Percentiles rank a stretch among this genome's conserved stretches.
Conservation (phyloP, 2,329 filamentous ascomycete species). For the Penicillium sclerotigenum region DNA sequence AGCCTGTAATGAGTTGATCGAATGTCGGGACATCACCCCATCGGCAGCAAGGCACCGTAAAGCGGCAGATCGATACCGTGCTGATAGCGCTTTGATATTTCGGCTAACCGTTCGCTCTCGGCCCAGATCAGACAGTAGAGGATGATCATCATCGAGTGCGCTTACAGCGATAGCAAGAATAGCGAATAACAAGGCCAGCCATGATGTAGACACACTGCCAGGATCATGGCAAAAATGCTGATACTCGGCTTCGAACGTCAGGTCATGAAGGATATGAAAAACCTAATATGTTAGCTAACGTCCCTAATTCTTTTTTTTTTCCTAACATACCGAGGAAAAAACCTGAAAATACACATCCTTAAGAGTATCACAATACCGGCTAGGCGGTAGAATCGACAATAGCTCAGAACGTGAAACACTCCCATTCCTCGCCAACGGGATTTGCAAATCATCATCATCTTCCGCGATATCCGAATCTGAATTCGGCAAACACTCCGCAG, state of each 20-base stretch:
- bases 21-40: conserved; percentile 38
- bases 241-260: conserved; percentile 42
- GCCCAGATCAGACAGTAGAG: conserved; percentile 37
- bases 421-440: conserved; percentile 32
- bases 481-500: conserved; percentile 26
- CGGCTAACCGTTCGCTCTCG: conserved; percentile 36
- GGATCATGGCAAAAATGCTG: conserved; percentile 37
- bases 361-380: conserved; percentile 36
- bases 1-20: conserved; percentile 41
- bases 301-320: background rate
- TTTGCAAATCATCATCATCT: conserved; percentile 32
- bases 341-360: conserved; percentile 39
- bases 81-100: conserved; percentile 38
- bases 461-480: conserved; percentile 28
- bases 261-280: conserved; percentile 43
- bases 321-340: conserved; percentile 37
- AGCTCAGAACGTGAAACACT: conserved; percentile 29
- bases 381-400: conserved; percentile 34
- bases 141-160: conserved; percentile 37
- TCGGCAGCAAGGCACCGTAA: conserved; percentile 42
- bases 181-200: conserved; percentile 41
- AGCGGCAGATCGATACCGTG: conserved; percentile 38
- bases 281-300: conserved; percentile 23
- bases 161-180: conserved; percentile 41
- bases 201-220: conserved; percentile 35